Evolutionary conservation across 192 early-diverging fungal species (phyloP).

Genomic region (Entomortierella lignicola): DNA sequence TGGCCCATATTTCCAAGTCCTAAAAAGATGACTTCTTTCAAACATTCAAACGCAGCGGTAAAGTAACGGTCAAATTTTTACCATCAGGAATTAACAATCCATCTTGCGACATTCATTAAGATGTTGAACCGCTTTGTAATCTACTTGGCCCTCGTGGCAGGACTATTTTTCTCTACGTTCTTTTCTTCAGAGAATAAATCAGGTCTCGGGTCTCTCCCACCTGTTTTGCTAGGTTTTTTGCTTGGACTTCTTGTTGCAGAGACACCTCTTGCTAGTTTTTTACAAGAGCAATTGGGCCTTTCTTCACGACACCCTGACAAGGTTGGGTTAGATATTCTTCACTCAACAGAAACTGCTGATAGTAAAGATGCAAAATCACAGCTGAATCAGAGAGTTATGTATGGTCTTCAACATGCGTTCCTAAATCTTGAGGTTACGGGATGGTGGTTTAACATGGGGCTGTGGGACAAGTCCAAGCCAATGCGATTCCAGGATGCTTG

Average conservation of each 20-base stretch:
- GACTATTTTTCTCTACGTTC: neutral
- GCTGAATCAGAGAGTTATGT: slow-evolving; percentile 48
- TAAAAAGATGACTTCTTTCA: too few species aligned
- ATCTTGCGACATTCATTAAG: neutral
- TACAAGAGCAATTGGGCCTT: slow-evolving; percentile 35
- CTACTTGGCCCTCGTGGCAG: slow-evolving; percentile 1
- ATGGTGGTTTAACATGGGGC: slow-evolving; percentile 64
- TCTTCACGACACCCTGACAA: slow-evolving; percentile 35
- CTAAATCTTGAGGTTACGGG: slow-evolving; percentile 56
- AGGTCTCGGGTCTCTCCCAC: neutral
- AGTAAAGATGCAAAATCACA: slow-evolving; percentile 23
- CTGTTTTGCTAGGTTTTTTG: slow-evolving; percentile 26
- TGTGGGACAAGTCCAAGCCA: slow-evolving; percentile 42
- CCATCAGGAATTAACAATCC: too few species aligned
- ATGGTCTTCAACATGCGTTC: slow-evolving; percentile 58
- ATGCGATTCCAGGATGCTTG: slow-evolving; percentile 58
- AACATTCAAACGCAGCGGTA: too few species aligned
- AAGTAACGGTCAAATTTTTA: too few species aligned
- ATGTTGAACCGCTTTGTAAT: slow-evolving; percentile 1
- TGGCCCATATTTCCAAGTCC: too few species aligned
- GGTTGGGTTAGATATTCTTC: slow-evolving; percentile 42
- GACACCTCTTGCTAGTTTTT: slow-evolving; percentile 28
- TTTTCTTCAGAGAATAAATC: slow-evolving; percentile 4
- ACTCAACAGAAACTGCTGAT: neutral
- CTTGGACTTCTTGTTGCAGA: slow-evolving; percentile 36